A percentile compares a stretch with the other conserved stretches of the same genome.
Evolutionary conservation across 495 filamentous ascomycete species (phyloP).

Genomic region (Hypoxylon fuscum): DNA sequence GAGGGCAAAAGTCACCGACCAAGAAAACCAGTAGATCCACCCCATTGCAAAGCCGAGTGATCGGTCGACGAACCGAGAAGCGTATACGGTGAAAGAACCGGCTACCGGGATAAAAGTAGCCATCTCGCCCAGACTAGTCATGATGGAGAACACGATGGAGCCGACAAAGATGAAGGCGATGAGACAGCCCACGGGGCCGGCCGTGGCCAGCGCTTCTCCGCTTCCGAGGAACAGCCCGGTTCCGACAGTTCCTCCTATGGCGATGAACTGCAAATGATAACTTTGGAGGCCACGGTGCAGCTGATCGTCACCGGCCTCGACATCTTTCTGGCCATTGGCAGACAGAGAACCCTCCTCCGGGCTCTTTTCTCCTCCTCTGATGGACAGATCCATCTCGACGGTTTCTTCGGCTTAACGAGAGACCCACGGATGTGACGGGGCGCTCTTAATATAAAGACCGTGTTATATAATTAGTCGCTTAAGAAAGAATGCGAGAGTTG

Average conservation of each 20-base stretch:
- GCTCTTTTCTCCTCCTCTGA: constrained; percentile 30
- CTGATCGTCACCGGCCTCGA: constrained; percentile 37
- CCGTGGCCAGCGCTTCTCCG: constrained; percentile 66
- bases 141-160: constrained; percentile 68
- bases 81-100: constrained; percentile 79
- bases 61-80: constrained; percentile 74
- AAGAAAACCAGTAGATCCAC: constrained; percentile 67
- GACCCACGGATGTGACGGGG: not conserved
- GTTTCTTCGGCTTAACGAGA: constrained; percentile 10
- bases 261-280: constrained; percentile 70
- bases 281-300: constrained; percentile 48
- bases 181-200: constrained; percentile 73
- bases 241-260: constrained; percentile 75
- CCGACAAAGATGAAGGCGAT: constrained; percentile 77
- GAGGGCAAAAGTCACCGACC: constrained; percentile 73
- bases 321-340: constrained; percentile 37
- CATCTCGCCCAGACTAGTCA: constrained; percentile 72
- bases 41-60: constrained; percentile 82
- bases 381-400: constrained; percentile 30
- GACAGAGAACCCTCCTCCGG: constrained; percentile 17
- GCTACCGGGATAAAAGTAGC: constrained; percentile 77
- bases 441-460: constrained; percentile 8
- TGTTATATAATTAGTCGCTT: constrained; percentile 26
- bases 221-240: constrained; percentile 80
- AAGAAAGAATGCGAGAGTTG: not conserved